Base-by-base conservation (phyloP, 805 yeast genomes). In the Saccharomycopsis fermentans region DNA sequence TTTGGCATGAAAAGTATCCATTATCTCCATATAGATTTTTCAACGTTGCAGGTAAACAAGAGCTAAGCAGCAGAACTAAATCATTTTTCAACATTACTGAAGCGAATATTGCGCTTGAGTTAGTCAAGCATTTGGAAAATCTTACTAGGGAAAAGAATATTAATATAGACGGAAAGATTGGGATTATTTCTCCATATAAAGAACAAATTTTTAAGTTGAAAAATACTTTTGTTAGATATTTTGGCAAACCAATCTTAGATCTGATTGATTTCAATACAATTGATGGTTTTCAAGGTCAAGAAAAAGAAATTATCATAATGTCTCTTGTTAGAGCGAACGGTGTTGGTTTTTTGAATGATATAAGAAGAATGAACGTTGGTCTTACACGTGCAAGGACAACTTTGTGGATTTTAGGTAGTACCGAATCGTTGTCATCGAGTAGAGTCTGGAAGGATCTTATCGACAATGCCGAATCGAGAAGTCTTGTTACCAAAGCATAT, bases 231-330 rank as follows among this genome's bases (percentile, higher is more conserved):
- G 69, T 73, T 5, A 73, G 74, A 16, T 73, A 74, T 57, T 86
- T 79, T 66, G 98, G 98, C 11, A 73, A 73, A 1, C 67, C 73
- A 3, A 85, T 92, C 36, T 69, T 78, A 19, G 77, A 80, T 34
- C 84, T 81, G 56, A 82, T 95, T 54, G 96, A 88, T 67, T 90
- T 94, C 72, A 90, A 91, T 67, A 90, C 99, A 0, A 90, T 94
- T 61, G 99, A 94, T 77, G 99, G 98, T 1, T 94, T 91, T 69
- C 99, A 90, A 74, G 97, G 96, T 63, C 98, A 94, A 71, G 99
- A 94, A 68, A 94, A 92, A 70, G 97, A 92, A 63, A 82, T 94
- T 53, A 89, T 94, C 62, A 81, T 94, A 54, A 85, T 94, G 77
- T 90, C 98, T 0, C 92, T 98, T 81, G 99, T 94, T 3, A 81